These are phyloP conservation scores for Ambrosiella cleistominuta DNA, from an alignment of 2,329 filamentous ascomycete species.

Conservation along the genomic window DNA sequence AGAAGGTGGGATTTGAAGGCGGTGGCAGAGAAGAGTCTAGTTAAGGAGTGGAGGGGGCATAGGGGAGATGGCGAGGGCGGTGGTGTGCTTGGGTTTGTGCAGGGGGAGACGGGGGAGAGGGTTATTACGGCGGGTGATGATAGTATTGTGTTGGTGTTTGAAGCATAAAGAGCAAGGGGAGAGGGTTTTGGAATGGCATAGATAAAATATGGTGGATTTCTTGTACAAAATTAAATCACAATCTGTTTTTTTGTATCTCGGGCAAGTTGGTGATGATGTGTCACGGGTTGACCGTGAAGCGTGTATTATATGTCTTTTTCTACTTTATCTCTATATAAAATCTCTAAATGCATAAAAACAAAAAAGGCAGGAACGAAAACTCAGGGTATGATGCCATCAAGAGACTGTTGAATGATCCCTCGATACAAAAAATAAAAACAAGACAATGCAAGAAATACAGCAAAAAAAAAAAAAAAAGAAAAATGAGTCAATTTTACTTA, in stretches of 20 bases:
- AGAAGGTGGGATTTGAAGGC: constrained; percentile 67
- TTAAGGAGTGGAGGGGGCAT: constrained; percentile 85
- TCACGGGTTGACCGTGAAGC: constrained; percentile 1
- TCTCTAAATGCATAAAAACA: constrained; percentile 1
- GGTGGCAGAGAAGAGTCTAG: constrained; percentile 47
- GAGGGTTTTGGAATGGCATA: not conserved
- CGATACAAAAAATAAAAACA: not conserved
- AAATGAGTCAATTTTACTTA: not conserved
- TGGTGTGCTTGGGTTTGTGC: constrained; percentile 80
- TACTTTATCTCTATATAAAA: not conserved
- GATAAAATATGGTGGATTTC: not conserved
- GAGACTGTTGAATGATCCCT: constrained; percentile 4
- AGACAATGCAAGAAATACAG: not conserved
- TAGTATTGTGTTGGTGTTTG: constrained; percentile 49
- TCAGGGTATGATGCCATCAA: constrained; percentile 1
- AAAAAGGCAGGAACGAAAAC: constrained; percentile 10
- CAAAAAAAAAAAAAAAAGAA: constrained; percentile 9
- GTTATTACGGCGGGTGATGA: constrained; percentile 89
- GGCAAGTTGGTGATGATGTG: not conserved
- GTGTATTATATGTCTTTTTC: constrained; percentile 1
- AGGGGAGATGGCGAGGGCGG: constrained; percentile 69
- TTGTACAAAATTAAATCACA: constrained; percentile 1
- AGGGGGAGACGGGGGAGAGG: constrained; percentile 53
- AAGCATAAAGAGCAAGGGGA: constrained; percentile 24
- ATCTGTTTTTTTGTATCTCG: not conserved